Percentiles rank a stretch among this genome's conserved stretches.
These are phyloP conservation scores for Exutisphaerella laricina DNA, from an alignment of 2,329 filamentous ascomycete genomes.

Conservation along the genomic window DNA sequence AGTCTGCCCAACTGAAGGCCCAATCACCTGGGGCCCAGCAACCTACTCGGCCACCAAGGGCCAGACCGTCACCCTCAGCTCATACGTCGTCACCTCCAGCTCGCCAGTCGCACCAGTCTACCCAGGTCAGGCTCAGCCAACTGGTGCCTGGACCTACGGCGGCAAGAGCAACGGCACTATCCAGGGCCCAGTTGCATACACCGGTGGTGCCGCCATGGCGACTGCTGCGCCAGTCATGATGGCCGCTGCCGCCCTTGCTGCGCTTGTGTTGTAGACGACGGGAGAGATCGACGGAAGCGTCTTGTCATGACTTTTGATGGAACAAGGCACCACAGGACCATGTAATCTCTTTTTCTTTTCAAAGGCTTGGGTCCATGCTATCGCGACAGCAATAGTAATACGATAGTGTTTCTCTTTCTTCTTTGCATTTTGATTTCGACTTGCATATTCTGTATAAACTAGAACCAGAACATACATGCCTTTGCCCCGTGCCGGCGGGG, in stretches of 20 bases:
- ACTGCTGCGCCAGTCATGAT: background rate
- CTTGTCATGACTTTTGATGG: background rate
- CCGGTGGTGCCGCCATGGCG: background rate
- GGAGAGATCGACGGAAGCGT: background rate
- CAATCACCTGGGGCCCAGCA: no score
- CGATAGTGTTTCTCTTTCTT: background rate
- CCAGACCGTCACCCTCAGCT: background rate
- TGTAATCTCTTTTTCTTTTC: background rate
- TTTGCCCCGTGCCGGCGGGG: no score
- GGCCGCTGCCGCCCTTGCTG: background rate
- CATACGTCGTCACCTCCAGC: background rate
- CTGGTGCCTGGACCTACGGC: background rate
- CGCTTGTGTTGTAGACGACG: background rate
- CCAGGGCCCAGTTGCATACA: background rate
- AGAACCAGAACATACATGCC: background rate
- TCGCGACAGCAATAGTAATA: background rate
- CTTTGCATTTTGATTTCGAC: background rate
- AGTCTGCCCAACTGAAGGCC: no score
- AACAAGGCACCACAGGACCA: background rate
- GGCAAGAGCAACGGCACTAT: background rate
- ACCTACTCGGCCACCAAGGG: background rate
- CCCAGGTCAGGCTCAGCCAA: background rate
- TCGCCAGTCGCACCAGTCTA: background rate
- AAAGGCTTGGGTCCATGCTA: background rate
- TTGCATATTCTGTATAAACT: no score